Evolutionary conservation across 176 grass and related monocot genomes (phyloP), one percentile per base, ranked within the genome.

Genomic region (Pharus latifolius): DNA sequence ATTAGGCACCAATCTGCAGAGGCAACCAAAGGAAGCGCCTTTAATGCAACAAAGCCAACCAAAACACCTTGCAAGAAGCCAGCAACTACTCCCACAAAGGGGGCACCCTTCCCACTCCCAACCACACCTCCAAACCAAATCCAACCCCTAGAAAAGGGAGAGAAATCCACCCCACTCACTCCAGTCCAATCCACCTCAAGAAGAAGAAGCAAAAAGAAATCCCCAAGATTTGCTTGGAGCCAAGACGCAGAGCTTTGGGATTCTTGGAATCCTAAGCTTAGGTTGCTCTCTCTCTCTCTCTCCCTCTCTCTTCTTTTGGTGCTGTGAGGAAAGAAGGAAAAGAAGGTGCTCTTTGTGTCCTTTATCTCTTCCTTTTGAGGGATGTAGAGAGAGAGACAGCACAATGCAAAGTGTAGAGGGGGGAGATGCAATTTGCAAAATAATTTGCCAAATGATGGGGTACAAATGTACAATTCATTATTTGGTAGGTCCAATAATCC

Each of bases 1-100:
- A 75, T 44, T 34, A 53, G 67, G 67, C 75, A 38, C 77, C 53
- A 71, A 72, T 71, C 67, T 16, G 65, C n/a, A 27, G 28, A n/a
- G 20, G 34, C 10, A 27, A 23, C 19, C 53, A 35, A 67, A 54
- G 69, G 27, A 17, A 29, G 29, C 27, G 69, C 28, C 64, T 85
- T 85, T 85, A 85, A 85, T 75, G 77, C 70, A 76, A 85, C 45
- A 51, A n/a, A 78, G 46, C 82, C 35, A 50, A 37, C 34, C 11
- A 51, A n/a, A 60, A 16, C 40, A 22, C 35, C 32, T 22, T 49
- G 26, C 63, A 80, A 85, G 70, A 67, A 45, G 76, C 76, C 82
- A 84, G 65, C 29, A 83, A 66, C 12, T 48, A 80, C 83, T 69
- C 76, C 58, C 60, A 12, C 52, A n/a, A 38, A 9, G 35, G 8